Base-by-base conservation (phyloP, 179 eudicot genomes). In the Beta lomatogona region DNA sequence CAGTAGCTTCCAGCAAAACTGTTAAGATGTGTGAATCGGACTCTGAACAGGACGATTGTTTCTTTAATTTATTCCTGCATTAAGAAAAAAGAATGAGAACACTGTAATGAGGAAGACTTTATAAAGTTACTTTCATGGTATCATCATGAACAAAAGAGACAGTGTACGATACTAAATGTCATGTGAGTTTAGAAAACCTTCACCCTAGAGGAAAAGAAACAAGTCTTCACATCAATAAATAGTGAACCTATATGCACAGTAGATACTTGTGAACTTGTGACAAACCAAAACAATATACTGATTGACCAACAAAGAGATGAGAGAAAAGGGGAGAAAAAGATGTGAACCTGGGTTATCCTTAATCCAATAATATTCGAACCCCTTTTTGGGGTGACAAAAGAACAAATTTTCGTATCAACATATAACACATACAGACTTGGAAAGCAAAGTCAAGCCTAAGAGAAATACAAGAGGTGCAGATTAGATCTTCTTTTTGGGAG, bases 1-100 rank as follows among this genome's bases (percentile, higher is more conserved):
- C 84, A 78, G 90, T 85, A 76, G 97, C 81, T 85, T 91, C 96
- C 71, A 96, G 83, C 80, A 94, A 85, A 86, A 82, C 80, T 76
- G 87, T 79, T 48, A 89, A 82, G 67, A 82, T 61, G 74, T 86
- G 79, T 78, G 90, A 88, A 59, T 79, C 87, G 72, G 84, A 85
- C 61, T 88, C 86, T 69, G 87, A 79, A 89, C 78, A 67, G 50
- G 84, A 86, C 10, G 89, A 79, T 72, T 87, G 90, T 81, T 89
- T 93, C 83, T 89, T 90, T 66, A 89, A 88, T 78, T 88, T 88
- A 81, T 83, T 83, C 81, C 99, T 96, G 91, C 75, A 66, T 31
- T 76, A 60, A 78, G 18, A 22, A 79, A 25, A 57, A 72, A 36
- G 18, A 46, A 70, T 21, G 48, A 75, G 68, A 71, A 79, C 44